Base-by-base conservation (phyloP, 495 filamentous ascomycete species). In the Oidiodendron maius region DNA sequence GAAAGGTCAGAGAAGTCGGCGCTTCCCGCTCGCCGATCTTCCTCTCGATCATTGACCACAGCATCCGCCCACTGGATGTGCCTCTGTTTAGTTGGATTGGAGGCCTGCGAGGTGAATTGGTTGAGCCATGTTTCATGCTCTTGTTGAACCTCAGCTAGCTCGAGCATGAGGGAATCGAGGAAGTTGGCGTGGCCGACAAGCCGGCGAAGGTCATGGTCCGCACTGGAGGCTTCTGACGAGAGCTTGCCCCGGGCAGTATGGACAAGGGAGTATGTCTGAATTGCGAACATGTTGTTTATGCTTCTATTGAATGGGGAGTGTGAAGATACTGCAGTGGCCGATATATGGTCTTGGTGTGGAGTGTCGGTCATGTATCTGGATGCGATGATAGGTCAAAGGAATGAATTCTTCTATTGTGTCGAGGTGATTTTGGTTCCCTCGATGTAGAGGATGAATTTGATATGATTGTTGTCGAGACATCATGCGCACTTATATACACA, bases 81-180 rank as follows among this genome's bases (percentile, higher is more conserved):
- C 57, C 73, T 75, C 37, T 83, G 73, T 51, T 78, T 58, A 35
- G 73, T 72, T 56, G 66, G 68, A 62, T 76, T 75, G 48, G 65
- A 53, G 58, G 86, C 88, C 59, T 84, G 84, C 63, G 73, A 80
- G 68, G 96, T 87, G 50, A 86, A 89, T 69, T 91, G 82, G 79
- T 96, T 90, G 82, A 96, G 97, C 94, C 94, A 97, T 44, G 77
- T 84, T 68, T 97, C 93, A 66, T 97, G 93, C 64, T 97, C 90
- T 52, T 81, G 78, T 73, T 98, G 93, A 61, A 93, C 93, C 35
- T 94, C 86, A 65, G 86, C 82, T 15, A 98, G 86, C 63, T 95
- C 90, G 51, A 95, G 73, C 93, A 96, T 97, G 56, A 98, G 74
- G 11, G 82, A 82, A 72, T 98, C 93, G 57, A 98, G 87, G 13